Percentiles rank a stretch among this genome's conserved stretches.
Evolutionary conservation across 2,329 filamentous ascomycete species (phyloP).

Genomic region (Arachnopeziza araneosa): DNA sequence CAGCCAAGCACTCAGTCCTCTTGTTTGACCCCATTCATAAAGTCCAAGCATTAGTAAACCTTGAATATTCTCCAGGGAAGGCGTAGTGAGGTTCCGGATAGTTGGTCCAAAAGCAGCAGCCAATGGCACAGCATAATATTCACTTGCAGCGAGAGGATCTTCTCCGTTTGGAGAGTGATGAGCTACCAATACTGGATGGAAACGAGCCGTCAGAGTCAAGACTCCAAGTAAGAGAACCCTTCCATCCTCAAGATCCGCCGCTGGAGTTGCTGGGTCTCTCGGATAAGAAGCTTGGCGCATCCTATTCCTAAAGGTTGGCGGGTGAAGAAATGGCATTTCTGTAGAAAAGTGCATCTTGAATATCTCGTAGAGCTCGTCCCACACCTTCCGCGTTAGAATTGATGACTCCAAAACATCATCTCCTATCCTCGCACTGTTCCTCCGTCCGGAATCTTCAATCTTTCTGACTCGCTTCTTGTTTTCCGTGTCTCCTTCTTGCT

Average conservation of each 20-base stretch:
- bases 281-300: conserved; percentile 39
- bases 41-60: conserved; percentile 65
- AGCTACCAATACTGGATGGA: conserved; percentile 55
- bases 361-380: conserved; percentile 64
- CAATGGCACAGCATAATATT: conserved; percentile 59
- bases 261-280: conserved; percentile 19
- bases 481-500: conserved; percentile 33
- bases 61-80: conserved; percentile 59
- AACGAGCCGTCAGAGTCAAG: conserved; percentile 63
- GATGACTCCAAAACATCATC: conserved; percentile 57
- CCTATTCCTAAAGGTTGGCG: conserved; percentile 54
- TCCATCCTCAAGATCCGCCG: conserved; percentile 36
- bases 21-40: conserved; percentile 65
- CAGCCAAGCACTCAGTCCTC: conserved; percentile 59
- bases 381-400: conserved; percentile 58
- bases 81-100: conserved; percentile 42
- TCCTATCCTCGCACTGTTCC: conserved; percentile 34
- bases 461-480: conserved; percentile 38
- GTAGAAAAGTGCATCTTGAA: conserved; percentile 68
- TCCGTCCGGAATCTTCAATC: conserved; percentile 34
- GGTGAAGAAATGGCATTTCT: conserved; percentile 66
- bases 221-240: conserved; percentile 60
- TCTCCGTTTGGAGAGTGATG: conserved; percentile 32
- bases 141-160: conserved; percentile 52
- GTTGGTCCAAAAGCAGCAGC: conserved; percentile 44